These are phyloP conservation scores for Pogostemon cablin DNA, from an alignment of 257 asterid species.

Conservation along the genomic window DNA sequence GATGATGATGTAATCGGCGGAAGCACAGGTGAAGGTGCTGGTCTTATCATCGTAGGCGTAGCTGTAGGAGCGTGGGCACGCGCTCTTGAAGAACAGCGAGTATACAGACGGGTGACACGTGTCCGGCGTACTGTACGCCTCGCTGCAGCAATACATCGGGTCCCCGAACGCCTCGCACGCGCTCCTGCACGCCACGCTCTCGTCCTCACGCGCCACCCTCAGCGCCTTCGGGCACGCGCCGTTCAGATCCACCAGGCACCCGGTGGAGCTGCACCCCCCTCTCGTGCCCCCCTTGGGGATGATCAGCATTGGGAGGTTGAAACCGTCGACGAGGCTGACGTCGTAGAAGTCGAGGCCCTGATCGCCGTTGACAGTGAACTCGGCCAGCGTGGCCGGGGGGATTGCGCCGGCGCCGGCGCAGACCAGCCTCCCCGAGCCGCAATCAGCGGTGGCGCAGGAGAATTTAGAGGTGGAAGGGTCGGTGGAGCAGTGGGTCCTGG, in stretches of 20 bases:
- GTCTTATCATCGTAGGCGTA: conserved; percentile 93
- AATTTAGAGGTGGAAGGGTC: conserved; percentile 55
- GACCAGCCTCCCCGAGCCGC: conserved; percentile 80
- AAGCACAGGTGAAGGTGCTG: conserved; percentile 89
- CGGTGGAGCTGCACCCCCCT: conserved; percentile 82
- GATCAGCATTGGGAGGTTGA: conserved; percentile 86
- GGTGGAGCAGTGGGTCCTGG: conserved; percentile 73
- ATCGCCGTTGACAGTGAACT: conserved; percentile 87
- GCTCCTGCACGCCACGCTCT: conserved; percentile 84
- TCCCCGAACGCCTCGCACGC: conserved; percentile 97
- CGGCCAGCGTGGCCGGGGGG: conserved; percentile 96
- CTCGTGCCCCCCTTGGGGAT: conserved; percentile 72
- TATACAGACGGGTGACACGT: conserved; percentile 84
- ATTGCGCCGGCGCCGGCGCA: conserved; percentile 86
- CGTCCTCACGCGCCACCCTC: conserved; percentile 63
- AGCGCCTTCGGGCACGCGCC: conserved; percentile 82
- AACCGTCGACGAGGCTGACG: conserved; percentile 93
- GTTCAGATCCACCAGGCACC: conserved; percentile 84
- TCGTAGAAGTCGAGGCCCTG: conserved; percentile 90
- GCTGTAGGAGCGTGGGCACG: conserved; percentile 93
- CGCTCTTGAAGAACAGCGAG: conserved; percentile 81
- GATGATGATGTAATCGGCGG: conserved; percentile 83
- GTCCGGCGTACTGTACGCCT: conserved; percentile 77
- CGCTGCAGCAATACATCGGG: conserved; percentile 87
- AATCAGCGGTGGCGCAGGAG: conserved; percentile 81